These are phyloP conservation scores for Leptographium wingfieldii DNA, from an alignment of 2,329 filamentous ascomycete genomes.

Conservation along the genomic window DNA sequence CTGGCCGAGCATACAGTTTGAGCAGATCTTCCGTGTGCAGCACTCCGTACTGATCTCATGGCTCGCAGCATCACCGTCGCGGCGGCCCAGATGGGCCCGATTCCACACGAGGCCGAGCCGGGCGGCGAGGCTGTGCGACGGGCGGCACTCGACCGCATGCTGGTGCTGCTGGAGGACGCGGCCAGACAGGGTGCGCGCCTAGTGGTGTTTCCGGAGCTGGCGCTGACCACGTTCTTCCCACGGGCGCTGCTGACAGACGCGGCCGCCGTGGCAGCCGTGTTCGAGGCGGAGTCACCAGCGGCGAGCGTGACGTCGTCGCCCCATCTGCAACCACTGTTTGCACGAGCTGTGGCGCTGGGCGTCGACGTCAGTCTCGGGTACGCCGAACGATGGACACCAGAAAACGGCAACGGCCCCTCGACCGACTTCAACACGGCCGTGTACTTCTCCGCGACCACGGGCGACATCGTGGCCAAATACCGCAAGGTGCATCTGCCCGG, in stretches of 20 bases:
- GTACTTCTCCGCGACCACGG: conserved; percentile 33
- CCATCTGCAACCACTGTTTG: conserved; percentile 34
- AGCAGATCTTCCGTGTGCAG: not conserved
- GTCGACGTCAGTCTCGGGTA: conserved; percentile 42
- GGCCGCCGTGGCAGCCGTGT: conserved; percentile 30
- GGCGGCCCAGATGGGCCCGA: conserved; percentile 40
- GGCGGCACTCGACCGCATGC: conserved; percentile 33
- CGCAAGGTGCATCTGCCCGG: conserved; percentile 43
- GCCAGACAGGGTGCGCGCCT: conserved; percentile 30
- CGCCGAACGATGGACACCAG: conserved; percentile 29
- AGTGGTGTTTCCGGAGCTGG: conserved; percentile 40
- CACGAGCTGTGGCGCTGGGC: conserved; percentile 29
- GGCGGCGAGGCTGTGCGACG: conserved; percentile 23
- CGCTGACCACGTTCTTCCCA: conserved; percentile 45
- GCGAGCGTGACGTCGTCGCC: conserved; percentile 20
- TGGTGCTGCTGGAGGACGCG: conserved; percentile 34
- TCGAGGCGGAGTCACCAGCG: conserved; percentile 29
- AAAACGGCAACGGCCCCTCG: conserved; percentile 13
- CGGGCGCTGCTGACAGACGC: conserved; percentile 33
- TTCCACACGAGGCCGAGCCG: conserved; percentile 18
- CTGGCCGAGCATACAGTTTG: too few species aligned
- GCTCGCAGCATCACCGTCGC: conserved; percentile 24
- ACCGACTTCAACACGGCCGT: conserved; percentile 36
- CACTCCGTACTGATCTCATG: not conserved
- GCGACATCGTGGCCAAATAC: conserved; percentile 35